Evolutionary conservation across 2,329 filamentous ascomycete genomes (phyloP).

Genomic region (Colletotrichum limetticola): DNA sequence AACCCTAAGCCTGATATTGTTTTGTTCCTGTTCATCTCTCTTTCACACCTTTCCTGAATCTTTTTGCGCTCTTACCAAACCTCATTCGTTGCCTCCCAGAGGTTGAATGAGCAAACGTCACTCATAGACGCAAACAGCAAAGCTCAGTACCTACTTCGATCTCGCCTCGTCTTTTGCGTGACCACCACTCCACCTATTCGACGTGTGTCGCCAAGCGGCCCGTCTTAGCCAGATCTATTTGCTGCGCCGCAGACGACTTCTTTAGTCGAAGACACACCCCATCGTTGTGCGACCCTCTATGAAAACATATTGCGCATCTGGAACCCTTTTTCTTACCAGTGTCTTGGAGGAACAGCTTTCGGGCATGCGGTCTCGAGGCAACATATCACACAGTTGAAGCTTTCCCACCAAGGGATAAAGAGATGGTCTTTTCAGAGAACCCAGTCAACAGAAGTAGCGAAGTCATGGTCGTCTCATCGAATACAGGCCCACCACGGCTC

Average conservation of each 20-base stretch:
- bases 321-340: neutral
- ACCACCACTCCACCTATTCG: conserved; percentile 1
- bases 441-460: conserved; percentile 10
- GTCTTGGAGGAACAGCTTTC: neutral
- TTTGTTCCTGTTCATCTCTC: neutral
- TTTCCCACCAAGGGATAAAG: neutral
- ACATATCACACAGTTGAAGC: neutral
- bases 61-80: neutral
- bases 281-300: conserved; percentile 10
- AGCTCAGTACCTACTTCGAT: neutral
- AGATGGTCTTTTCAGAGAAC: conserved; percentile 18
- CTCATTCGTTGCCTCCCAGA: neutral
- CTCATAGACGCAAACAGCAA: neutral
- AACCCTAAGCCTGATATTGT: conserved; percentile 8
- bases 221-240: conserved; percentile 8
- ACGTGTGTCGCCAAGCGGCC: conserved; percentile 13
- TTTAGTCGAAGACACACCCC: neutral
- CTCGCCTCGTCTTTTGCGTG: neutral
- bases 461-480: conserved; percentile 33
- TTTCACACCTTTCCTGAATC: neutral
- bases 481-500: conserved; percentile 29
- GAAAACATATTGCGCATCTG: conserved; percentile 1
- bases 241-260: conserved; percentile 15
- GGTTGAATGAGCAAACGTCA: neutral
- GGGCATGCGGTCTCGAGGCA: conserved; percentile 19